Conservation (phyloP, 1,139 yeast genomes). For the Yamadazyma pseudoaaseri region DNA sequence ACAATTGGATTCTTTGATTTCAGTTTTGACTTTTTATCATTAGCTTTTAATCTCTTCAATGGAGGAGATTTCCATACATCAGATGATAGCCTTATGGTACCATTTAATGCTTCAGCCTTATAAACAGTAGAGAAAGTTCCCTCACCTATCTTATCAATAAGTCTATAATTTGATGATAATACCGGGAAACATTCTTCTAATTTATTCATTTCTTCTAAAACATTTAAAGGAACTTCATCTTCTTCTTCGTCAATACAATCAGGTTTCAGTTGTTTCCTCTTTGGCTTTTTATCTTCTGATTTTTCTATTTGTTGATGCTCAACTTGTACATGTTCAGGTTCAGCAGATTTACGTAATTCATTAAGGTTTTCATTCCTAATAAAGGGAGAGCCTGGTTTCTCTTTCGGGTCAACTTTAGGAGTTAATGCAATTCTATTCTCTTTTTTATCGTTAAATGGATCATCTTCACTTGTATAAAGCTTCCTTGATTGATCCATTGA, state of each 20-base stretch:
- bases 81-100: slow-evolving; percentile 35
- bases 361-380: slow-evolving; percentile 7
- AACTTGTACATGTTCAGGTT: slow-evolving; percentile 3
- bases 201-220: slow-evolving; percentile 64
- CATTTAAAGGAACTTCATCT: slow-evolving; percentile 48
- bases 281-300: background rate
- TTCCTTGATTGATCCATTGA: slow-evolving; percentile 9
- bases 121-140: slow-evolving; percentile 93
- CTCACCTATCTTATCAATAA: slow-evolving; percentile 88
- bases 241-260: slow-evolving; percentile 26
- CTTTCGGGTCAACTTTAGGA: slow-evolving; percentile 1
- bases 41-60: slow-evolving; percentile 22
- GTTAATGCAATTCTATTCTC: slow-evolving; percentile 3
- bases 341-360: slow-evolving; percentile 2
- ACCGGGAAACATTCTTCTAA: slow-evolving; percentile 65
- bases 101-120: slow-evolving; percentile 73
- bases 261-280: background rate
- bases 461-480: slow-evolving; percentile 22
- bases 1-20: slow-evolving; percentile 56
- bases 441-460: slow-evolving; percentile 29
- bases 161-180: slow-evolving; percentile 56
- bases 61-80: slow-evolving; percentile 51
- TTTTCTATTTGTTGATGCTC: slow-evolving; percentile 5
- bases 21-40: slow-evolving; percentile 8
- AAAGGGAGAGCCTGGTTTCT: background rate